Evolutionary conservation across 2,329 filamentous ascomycete species (phyloP), one percentile per base, ranked within the genome.

Genomic region (Diplodia intermedia): DNA sequence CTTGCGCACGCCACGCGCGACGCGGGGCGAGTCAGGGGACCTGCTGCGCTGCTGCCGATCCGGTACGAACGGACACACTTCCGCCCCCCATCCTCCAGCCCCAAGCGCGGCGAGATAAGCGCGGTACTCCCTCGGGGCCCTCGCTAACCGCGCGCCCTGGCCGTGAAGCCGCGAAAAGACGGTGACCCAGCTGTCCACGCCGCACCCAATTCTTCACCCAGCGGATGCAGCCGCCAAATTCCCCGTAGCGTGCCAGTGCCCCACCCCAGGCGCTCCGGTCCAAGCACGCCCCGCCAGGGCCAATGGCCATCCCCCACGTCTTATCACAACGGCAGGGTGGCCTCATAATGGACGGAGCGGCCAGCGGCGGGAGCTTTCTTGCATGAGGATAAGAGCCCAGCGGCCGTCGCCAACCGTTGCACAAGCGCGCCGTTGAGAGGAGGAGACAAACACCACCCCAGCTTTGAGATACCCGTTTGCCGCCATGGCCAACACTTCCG

Each of bases 221-320:
- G 15, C 56, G 56, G 56, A 61, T 31, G 56, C 20, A 29, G 12
- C 57, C 57, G 57, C 36, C 40, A 33, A 49, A 62, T 50, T 36
- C 57, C 57, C 57, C 40, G 57, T 62, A 50, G 57, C 40, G 57
- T 62, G 26, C 20, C 3, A 36, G 15, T 4, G 57, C 57, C 57
- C 57, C 57, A 62, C 57, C 1, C 15, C 5, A 18, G 2, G 38
- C 15, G 23, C 40, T 31, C 33, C 31, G 38, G 38, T 14, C 43
- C 43, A 29, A 29, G 50, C 18, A 18, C 23, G 40, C 57, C 57
- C 9, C 2, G 26, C 40, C 40, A 12, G 15, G 33, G 40, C 57
- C 57, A 62, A 62, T 62, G 57, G 57, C 40, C 40, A 62, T 62
- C 57, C 57, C 57, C 57, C 57, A 62, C 57, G 57, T 62, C 57